A percentile compares a stretch with the other conserved stretches of the same genome.
phyloP scores from a whole-genome alignment of 129 eudicot genomes.

The Heracleum sosnowskyi region DNA sequence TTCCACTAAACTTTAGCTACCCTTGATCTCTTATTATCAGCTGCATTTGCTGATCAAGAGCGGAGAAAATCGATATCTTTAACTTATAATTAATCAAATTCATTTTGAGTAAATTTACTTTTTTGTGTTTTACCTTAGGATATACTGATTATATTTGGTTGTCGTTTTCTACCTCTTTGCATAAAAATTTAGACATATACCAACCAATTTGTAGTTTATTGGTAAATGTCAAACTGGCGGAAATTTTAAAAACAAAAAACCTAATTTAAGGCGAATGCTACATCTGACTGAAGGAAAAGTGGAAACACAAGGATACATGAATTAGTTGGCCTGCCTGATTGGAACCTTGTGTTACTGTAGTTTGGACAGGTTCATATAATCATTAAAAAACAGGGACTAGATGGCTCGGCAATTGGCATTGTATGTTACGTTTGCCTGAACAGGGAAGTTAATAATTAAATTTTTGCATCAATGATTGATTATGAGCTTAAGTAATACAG shows the following conservation, averaged over 20 bases:
- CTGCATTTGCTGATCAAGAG: no score
- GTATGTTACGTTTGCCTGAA: constrained; percentile 3
- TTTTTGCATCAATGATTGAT: neutral
- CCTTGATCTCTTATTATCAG: no score
- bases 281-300: neutral
- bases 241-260: neutral
- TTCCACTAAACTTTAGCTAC: no score
- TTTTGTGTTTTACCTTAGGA: no score
- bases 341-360: neutral
- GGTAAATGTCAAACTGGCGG: neutral
- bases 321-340: neutral
- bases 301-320: neutral
- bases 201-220: neutral
- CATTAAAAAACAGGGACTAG: neutral
- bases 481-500: neutral
- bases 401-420: constrained; percentile 9
- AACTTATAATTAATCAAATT: no score
- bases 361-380: neutral
- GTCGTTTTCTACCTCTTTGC: neutral
- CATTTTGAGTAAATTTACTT: no score
- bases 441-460: neutral
- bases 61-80: no score
- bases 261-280: neutral
- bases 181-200: no score
- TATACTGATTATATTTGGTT: neutral